phyloP scores from a whole-genome alignment of 768 basidiomycete genomes.

The Boletus tylopilopsis region DNA sequence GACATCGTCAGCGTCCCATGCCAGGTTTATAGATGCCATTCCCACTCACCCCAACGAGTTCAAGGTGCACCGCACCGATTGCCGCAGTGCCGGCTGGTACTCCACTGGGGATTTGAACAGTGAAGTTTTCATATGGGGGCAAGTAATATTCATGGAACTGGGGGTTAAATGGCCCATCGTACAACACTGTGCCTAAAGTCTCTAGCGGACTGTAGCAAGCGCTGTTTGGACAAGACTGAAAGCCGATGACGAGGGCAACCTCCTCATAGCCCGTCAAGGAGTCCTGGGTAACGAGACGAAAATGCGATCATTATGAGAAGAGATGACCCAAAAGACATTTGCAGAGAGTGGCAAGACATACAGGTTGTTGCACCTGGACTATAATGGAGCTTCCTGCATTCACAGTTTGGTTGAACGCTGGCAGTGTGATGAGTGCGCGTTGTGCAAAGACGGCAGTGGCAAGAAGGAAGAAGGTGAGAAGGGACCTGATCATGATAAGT shows the following conservation, averaged over 20 bases:
- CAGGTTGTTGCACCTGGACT: slow-evolving; percentile 47
- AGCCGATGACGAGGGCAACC: slow-evolving; percentile 43
- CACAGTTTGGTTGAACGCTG: slow-evolving; percentile 28
- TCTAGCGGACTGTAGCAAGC: slow-evolving; percentile 24
- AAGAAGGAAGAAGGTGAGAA: neutral
- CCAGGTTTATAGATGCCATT: neutral
- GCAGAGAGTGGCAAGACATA: slow-evolving; percentile 23
- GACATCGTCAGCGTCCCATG: neutral
- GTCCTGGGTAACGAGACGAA: slow-evolving; percentile 25
- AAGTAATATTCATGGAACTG: slow-evolving; percentile 6
- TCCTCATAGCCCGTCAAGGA: slow-evolving; percentile 38
- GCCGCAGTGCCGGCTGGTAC: slow-evolving; percentile 29
- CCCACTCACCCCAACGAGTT: slow-evolving; percentile 39
- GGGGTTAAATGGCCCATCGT: slow-evolving; percentile 43
- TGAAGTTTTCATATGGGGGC: slow-evolving; percentile 43
- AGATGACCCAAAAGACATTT: too few relatives aligned
- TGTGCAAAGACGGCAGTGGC: slow-evolving; percentile 40
- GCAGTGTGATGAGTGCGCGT: slow-evolving; percentile 36
- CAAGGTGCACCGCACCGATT: slow-evolving; percentile 36
- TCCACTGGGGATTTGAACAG: slow-evolving; percentile 36
- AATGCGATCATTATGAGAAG: neutral
- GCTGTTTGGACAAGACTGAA: slow-evolving; percentile 36
- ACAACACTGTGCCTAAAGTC: slow-evolving; percentile 43
- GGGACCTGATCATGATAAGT: neutral
- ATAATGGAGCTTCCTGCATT: slow-evolving; percentile 35